Evolutionary conservation across 2,329 filamentous ascomycete genomes (phyloP), one percentile per base, ranked within the genome.

Genomic region (Fusarium anthophilum): DNA sequence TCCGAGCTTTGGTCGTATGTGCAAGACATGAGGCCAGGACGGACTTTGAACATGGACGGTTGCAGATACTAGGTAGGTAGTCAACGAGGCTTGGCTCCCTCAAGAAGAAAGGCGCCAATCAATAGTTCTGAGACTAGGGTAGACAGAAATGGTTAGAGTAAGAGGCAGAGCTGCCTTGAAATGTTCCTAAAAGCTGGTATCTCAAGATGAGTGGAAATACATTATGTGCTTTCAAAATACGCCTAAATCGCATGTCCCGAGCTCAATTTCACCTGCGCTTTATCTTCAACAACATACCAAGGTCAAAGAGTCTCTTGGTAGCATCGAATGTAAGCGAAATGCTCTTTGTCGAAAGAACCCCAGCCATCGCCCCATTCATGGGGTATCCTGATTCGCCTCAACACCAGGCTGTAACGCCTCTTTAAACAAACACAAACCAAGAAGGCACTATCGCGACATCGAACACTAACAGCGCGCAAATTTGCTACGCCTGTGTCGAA

Each of bases 381-480:
- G 35, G 41, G 66, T 70, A 70, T 70, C 44, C 64, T 57, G 50
- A 57, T 73, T 74, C 70, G 70, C 70, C 70, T 37, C 43, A 73
- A 73, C 70, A 74, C 70, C 70, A 60, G 66, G 66, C 70, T 74
- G 39, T 30, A 41, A 51, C 56, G 66, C 70, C 70, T 58, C 53
- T 51, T 43, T 24, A 51, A 68, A 45, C 26, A 44, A 53, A 47
- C 15, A n/a, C 60, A 57, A 39, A n/a, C 39, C 28, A 63, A 47
- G 18, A 53, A 50, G 30, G 28, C 30, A 39, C 30, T 28, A 15
- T 26, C 37, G 22, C 24, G 28, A n/a, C 6, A 30, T 22, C 26
- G 20, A 30, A 37, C 12, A 50, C 10, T 37, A 13, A 47, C 24
- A 55, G 37, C 41, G 32, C 14, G 22, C 30, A 47, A 4, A 15